Base-by-base conservation (phyloP, 2,329 filamentous ascomycete genomes). In the Cyphellophora europaea region DNA sequence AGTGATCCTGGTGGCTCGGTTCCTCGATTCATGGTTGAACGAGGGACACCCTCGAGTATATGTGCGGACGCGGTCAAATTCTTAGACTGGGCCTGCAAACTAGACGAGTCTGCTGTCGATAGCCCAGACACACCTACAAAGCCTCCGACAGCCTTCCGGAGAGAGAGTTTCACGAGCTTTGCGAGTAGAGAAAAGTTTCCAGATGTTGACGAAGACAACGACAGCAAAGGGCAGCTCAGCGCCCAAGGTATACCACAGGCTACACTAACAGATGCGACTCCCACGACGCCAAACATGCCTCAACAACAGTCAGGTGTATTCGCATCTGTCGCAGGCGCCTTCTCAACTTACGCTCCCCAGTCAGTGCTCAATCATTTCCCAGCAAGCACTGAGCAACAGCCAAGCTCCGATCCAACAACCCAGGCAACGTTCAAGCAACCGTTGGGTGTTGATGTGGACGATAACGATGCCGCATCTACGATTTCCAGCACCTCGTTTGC, bases 1-100 rank as follows among this genome's bases (percentile, higher is more conserved):
- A 89, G 82, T 54, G 86, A 94, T 49, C 86, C 87, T 3, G 87
- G 87, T 8, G 87, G 87, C 34, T 89, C 77, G 40, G 87, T 94
- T 12, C 87, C 87, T 1, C 73, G 83, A 11, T 93, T 91, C 60
- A 79, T 94, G 71, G 84, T 93, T n/a, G 87, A 93, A 51, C 78
- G 84, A 53, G 84, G 82, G 18, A 93, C 87, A 0, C 87, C 87
- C 0, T 76, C 71, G 8, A 83, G 83, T 21, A 91, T 94, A 48
- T 72, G 85, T 16, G 69, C 69, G 27, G 87, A 93, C 55, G 82
- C 86, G 0, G 71, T 72, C 35, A 91, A 88, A 56, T 93, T 93
- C 47, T 55, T 91, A 11, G 74, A 86, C 38, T 93, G 87, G 87
- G 79, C 77, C 3, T 71, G 69, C 43, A 61, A 65, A 19, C 64